A percentile compares a stretch with the other conserved stretches of the same genome.
Evolutionary conservation across 2,329 filamentous ascomycete species (phyloP).

Genomic region (Calonectria multiphialidica): DNA sequence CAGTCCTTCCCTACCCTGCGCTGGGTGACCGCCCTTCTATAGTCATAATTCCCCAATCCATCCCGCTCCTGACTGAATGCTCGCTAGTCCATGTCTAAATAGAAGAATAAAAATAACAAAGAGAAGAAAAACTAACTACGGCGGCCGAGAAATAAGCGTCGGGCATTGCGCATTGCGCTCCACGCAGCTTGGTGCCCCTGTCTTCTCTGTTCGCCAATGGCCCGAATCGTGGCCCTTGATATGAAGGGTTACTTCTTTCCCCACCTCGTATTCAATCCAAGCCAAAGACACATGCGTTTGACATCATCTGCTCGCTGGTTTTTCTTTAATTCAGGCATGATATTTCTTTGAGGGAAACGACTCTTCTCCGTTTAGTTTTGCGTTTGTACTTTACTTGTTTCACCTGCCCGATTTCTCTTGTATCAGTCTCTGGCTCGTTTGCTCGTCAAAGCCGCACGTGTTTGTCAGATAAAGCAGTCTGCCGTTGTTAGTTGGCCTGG

Average conservation of each 20-base stretch:
- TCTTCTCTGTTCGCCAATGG: not conserved
- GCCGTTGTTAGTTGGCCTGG: conserved; percentile 35
- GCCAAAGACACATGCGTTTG: not conserved
- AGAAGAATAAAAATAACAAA: conserved; percentile 33
- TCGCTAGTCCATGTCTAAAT: conserved; percentile 39
- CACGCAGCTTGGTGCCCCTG: conserved; percentile 3
- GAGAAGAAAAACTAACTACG: conserved; percentile 15
- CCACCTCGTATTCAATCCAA: conserved; percentile 17
- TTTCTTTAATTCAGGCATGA: not conserved
- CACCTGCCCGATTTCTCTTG: conserved; percentile 52
- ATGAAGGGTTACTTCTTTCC: not conserved
- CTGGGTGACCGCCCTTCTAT: conserved; percentile 41
- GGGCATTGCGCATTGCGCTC: conserved; percentile 26
- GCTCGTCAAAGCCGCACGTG: conserved; percentile 65
- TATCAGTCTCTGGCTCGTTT: conserved; percentile 62
- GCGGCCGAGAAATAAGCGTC: conserved; percentile 25
- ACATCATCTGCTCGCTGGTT: not conserved
- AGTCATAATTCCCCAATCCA: conserved; percentile 34
- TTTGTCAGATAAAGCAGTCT: conserved; percentile 65
- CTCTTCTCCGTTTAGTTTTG: conserved; percentile 19
- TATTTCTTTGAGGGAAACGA: conserved; percentile 27
- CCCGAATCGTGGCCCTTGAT: not conserved
- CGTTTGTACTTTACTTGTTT: conserved; percentile 40
- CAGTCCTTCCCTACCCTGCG: not conserved
- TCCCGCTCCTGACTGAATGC: conserved; percentile 25